Conservation (phyloP, 805 yeast genomes). For the Zygosaccharomyces bailii region DNA sequence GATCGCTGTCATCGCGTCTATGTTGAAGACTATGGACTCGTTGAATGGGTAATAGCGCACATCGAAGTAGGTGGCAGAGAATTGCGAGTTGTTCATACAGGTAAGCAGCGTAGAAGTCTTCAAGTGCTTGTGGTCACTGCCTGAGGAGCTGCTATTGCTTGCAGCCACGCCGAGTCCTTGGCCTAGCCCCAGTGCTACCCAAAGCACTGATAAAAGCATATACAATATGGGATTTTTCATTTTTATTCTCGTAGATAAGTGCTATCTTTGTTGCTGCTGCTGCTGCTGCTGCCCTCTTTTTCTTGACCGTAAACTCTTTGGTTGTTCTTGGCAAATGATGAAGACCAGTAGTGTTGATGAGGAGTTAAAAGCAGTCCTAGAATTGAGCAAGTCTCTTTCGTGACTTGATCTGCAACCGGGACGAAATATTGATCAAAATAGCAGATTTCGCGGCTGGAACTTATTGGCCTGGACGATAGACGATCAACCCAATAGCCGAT, state of each 20-base stretch:
- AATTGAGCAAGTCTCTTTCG: neutral
- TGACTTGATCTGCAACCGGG: neutral
- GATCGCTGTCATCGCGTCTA: constrained; percentile 76
- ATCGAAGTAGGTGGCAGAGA: constrained; percentile 80
- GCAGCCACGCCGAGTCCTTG: neutral
- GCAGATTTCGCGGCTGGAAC: neutral
- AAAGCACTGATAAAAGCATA: neutral
- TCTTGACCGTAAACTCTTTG: neutral
- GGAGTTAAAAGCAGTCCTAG: neutral
- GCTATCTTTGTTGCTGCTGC: neutral
- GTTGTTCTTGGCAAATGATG: neutral
- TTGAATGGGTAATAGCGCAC: constrained; percentile 69
- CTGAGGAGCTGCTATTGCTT: neutral
- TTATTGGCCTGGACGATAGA: neutral
- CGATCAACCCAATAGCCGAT: too few relatives aligned
- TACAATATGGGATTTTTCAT: neutral
- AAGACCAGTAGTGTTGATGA: neutral
- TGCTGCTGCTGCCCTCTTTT: neutral
- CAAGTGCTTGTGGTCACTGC: constrained; percentile 26
- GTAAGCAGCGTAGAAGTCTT: constrained; percentile 72
- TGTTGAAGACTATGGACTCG: constrained; percentile 57
- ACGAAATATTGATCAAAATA: neutral
- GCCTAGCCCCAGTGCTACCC: neutral
- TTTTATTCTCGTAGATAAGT: neutral
- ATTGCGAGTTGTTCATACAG: constrained; percentile 86